A percentile compares a stretch with the other conserved stretches of the same genome.
Evolutionary conservation across 169 alveolate genomes (phyloP).

Genomic region (Plasmodium gonderi): DNA sequence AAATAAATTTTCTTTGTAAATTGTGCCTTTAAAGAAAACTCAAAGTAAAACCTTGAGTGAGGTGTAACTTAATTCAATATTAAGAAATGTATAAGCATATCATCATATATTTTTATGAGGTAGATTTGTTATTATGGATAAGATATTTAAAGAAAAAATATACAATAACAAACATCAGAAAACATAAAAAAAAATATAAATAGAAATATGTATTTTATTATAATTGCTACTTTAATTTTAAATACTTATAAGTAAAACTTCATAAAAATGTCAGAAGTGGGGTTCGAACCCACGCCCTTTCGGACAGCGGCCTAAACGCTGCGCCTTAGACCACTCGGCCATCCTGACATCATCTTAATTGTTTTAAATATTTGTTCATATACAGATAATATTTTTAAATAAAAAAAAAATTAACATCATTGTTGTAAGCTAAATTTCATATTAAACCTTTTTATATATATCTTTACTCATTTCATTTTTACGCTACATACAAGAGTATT

Average conservation of each 20-base stretch:
- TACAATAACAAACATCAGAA: neutral
- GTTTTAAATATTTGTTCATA: neutral
- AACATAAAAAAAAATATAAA: neutral
- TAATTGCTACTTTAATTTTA: neutral
- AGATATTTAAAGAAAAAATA: neutral
- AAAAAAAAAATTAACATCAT: neutral
- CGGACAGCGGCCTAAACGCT: conserved; percentile 99
- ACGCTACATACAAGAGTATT: neutral
- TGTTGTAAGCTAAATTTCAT: neutral
- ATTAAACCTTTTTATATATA: neutral
- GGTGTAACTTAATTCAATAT: too few species aligned
- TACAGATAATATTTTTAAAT: neutral
- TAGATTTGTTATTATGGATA: too few species aligned
- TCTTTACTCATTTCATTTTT: neutral
- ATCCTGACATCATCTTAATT: conserved; percentile 82
- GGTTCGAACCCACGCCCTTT: conserved; percentile 99
- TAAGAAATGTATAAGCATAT: too few species aligned
- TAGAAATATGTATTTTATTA: neutral
- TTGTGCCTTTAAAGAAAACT: neutral
- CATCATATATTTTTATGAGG: too few species aligned
- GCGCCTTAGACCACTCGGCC: conserved; percentile 99
- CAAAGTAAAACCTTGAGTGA: neutral
- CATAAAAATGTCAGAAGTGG: conserved; percentile 91
- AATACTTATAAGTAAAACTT: neutral
- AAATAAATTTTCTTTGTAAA: neutral